phyloP scores from a whole-genome alignment of 768 basidiomycete genomes.

The Epithele typhae region DNA sequence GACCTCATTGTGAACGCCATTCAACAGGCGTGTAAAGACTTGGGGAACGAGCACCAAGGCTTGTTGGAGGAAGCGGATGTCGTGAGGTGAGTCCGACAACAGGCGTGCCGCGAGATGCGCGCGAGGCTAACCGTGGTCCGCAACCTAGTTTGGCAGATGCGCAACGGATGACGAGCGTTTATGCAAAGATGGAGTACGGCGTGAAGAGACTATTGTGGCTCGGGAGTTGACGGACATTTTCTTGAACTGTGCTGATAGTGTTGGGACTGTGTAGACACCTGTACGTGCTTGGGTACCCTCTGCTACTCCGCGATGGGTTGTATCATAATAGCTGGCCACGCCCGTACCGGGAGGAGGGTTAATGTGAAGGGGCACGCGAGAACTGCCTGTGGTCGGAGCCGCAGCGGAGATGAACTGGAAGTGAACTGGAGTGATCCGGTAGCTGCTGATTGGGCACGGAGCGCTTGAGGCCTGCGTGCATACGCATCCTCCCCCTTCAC shows the following conservation, averaged over 20 bases:
- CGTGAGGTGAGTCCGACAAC: slow-evolving; percentile 55
- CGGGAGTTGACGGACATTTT: slow-evolving; percentile 44
- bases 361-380: too few species aligned
- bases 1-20: slow-evolving; percentile 73
- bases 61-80: slow-evolving; percentile 69
- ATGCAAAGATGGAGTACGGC: slow-evolving; percentile 92
- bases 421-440: slow-evolving; percentile 8
- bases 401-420: slow-evolving; percentile 3
- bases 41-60: slow-evolving; percentile 42
- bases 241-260: background rate
- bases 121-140: too few species aligned
- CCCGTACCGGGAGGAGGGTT: background rate
- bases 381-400: too few species aligned
- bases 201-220: slow-evolving; percentile 89
- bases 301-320: background rate
- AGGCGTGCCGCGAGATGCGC: too few species aligned
- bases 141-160: slow-evolving; percentile 70
- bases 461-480: slow-evolving; percentile 2
- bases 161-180: slow-evolving; percentile 77
- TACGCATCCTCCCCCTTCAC: slow-evolving; percentile 7
- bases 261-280: background rate
- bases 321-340: background rate
- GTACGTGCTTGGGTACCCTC: too few species aligned
- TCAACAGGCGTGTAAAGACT: slow-evolving; percentile 58
- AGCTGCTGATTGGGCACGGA: background rate